Percentiles rank a stretch among this genome's conserved stretches.
Conservation (phyloP, 2,329 filamentous ascomycete species). For the Tolypocladium album region DNA sequence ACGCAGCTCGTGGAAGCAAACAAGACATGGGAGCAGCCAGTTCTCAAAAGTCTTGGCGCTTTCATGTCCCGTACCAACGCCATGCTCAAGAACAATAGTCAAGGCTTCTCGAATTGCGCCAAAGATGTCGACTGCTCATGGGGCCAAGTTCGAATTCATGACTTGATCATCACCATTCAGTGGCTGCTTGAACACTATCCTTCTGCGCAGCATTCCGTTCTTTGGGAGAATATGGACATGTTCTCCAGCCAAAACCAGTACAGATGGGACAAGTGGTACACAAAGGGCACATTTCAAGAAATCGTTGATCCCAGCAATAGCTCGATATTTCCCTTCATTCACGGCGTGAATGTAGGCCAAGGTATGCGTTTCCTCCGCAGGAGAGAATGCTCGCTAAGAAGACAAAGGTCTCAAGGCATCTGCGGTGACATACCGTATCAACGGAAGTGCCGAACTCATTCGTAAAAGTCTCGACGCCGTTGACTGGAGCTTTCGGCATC, state of each 20-base stretch:
- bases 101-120: conserved; percentile 34
- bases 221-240: conserved; percentile 30
- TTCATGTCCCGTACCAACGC: conserved; percentile 33
- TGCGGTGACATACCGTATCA: conserved; percentile 28
- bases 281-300: conserved; percentile 9
- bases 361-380: conserved; percentile 12
- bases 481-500: conserved; percentile 23
- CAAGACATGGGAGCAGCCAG: conserved; percentile 8
- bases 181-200: conserved; percentile 27
- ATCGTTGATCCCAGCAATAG: conserved; percentile 8
- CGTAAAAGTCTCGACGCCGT: conserved; percentile 25
- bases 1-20: conserved; percentile 22
- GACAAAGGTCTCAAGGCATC: conserved; percentile 25
- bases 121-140: conserved; percentile 25
- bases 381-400: background rate
- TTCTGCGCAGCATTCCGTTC: conserved; percentile 12
- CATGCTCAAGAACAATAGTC: conserved; percentile 43
- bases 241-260: conserved; percentile 19
- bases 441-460: conserved; percentile 21
- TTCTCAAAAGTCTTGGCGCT: conserved; percentile 8
- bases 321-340: conserved; percentile 19
- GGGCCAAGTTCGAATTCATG: conserved; percentile 23
- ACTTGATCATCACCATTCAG: conserved; percentile 27
- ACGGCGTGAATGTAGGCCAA: conserved; percentile 33
- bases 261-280: conserved; percentile 19